Evolutionary conservation across 2,329 filamentous ascomycete species (phyloP), one percentile per base, ranked within the genome.

Genomic region (Harringtonia lauricola): DNA sequence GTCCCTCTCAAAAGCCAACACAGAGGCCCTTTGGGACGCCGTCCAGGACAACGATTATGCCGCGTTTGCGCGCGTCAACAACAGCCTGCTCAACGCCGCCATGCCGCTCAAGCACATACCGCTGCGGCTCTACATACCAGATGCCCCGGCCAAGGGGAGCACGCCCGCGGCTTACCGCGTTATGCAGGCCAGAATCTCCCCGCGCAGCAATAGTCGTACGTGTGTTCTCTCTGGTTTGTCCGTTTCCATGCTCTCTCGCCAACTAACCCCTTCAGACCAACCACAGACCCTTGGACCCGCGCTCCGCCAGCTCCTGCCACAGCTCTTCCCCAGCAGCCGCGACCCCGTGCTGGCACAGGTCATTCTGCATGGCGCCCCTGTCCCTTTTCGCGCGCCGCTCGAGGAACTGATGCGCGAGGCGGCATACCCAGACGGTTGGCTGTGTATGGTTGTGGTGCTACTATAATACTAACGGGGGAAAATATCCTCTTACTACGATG

Each of bases 351-450:
- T 95, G 39, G 92, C 90, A 1, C 81, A 84, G 46, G 84, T 85
- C 2, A 73, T 96, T 8, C 63, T 96, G 54, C 92, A 98, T 64
- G 92, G 92, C 1, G 86, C 81, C 1, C 73, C 79, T 1, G 75
- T 95, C 46, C 90, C 92, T 1, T 83, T 96, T 66, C 65, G 69
- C 47, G 84, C 88, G 1, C 81, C 81, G 21, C 62, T 98, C 17
- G 84, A 87, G 56, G 90, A 95, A 38, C 60, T 98, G 46, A 84
- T 92, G 64, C 74, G 80, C 45, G 83, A 83, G 55, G 83, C 85
- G 4, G 79, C 86, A 2, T 96, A 95, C 67, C 80, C 87, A 0
- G 92, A 98, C 63, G 92, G 92, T 0, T 98, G 89, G 83, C 62
- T 95, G 22, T 86, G 87, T 60, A 63, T 95, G 35, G 84, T 87